Conservation (phyloP, 257 asterid genomes). For the Capsicum baccatum region DNA sequence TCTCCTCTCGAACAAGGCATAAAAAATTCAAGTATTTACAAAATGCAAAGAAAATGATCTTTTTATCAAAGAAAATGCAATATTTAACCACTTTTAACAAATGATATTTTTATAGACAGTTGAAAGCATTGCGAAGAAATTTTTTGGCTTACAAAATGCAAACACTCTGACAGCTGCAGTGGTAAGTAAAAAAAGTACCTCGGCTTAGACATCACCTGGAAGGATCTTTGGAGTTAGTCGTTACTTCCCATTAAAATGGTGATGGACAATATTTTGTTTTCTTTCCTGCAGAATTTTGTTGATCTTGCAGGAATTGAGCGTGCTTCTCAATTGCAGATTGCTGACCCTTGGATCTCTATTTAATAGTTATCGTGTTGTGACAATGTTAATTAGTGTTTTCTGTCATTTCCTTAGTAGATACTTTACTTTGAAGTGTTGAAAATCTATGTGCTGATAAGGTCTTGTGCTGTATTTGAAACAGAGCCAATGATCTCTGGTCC, state of each 20-base stretch:
- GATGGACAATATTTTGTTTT: not conserved
- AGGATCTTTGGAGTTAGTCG: not conserved
- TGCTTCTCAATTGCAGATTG: constrained; percentile 92
- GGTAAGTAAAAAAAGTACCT: constrained; percentile 52
- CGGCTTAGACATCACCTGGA: not conserved
- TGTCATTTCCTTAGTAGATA: too few species aligned
- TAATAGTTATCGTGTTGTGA: too few species aligned
- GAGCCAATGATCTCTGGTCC: too few species aligned
- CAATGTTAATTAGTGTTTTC: too few species aligned
- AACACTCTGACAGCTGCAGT: constrained; percentile 80
- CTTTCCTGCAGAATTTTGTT: constrained; percentile 62
- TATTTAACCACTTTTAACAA: not conserved
- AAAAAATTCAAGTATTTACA: too few species aligned
- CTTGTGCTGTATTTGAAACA: too few species aligned
- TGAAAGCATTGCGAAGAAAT: constrained; percentile 71
- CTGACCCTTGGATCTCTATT: constrained; percentile 74
- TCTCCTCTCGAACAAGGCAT: constrained; percentile 16
- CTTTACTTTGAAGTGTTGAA: too few species aligned
- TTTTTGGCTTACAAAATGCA: constrained; percentile 48
- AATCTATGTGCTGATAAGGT: too few species aligned
- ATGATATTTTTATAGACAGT: constrained; percentile 57
- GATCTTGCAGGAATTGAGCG: constrained; percentile 99
- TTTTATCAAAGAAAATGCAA: too few species aligned
- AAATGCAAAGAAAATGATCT: too few species aligned
- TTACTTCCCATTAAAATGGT: not conserved